Evolutionary conservation across 1,284 basidiomycete species (phyloP), one percentile per base, ranked within the genome.

Genomic region (Kwoniella shivajii): DNA sequence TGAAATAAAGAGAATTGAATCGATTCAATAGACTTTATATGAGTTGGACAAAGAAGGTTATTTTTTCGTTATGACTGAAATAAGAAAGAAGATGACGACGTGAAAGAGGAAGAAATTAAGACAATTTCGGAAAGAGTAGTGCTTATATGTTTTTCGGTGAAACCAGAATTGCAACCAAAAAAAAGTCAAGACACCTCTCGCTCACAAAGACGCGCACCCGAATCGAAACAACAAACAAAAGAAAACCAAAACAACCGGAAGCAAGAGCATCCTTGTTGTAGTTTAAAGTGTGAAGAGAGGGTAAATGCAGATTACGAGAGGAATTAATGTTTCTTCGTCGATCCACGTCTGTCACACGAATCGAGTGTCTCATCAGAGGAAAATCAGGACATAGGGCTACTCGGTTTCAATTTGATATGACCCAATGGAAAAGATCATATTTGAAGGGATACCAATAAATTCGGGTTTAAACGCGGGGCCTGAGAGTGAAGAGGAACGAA

Each of bases 381-480:
- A 47, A 36, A 47, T 47, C 45, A 47, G 45, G 45, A 33, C 45
- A 34, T 34, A 18, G 18, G 20, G 36, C 45, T 36, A 47, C 29
- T 20, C 20, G 11, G 11, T 20, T 26, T 13, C 9, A 33, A 36
- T 13, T 7, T 36, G 45, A 47, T 47, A 47, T 47, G 31, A 47
- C 45, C 14, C 45, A 36, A 22, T 20, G 3, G 31, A 36, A 13
- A 20, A 18, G 16, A 42, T 42, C 4, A 22, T 10, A 7, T 26
- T 42, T 24, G n/a, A n/a, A 42, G 41, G 41, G 41, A 24, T 24
- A 9, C 7, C 20, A 20, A 29, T 5, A 1, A 47, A 10, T 13
- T 47, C n/a, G 22, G 30, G 20, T 34, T 36, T 10, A 22, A 47
- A 34, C 45, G 45, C 36, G 45, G 45, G 45, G 45, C 45, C 30